These are phyloP conservation scores for Solanum chmielewskii DNA, from an alignment of 257 asterid genomes.

Conservation along the genomic window DNA sequence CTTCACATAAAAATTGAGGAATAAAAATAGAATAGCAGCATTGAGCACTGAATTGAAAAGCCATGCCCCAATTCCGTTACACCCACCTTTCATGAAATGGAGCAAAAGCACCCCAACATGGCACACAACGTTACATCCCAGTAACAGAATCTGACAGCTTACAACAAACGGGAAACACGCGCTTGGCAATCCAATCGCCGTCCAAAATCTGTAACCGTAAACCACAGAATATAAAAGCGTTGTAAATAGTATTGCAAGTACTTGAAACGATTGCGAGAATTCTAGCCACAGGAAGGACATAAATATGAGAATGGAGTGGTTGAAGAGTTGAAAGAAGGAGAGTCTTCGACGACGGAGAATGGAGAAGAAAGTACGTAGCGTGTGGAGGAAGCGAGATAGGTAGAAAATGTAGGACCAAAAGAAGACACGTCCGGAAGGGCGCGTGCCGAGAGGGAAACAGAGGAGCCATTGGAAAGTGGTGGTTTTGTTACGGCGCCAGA, in stretches of 20 bases:
- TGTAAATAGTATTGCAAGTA: slow-evolving; percentile 49
- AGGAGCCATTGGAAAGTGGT: slow-evolving; percentile 16
- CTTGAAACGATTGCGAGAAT: slow-evolving; percentile 81
- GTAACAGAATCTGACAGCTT: slow-evolving; percentile 52
- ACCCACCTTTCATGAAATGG: slow-evolving; percentile 69
- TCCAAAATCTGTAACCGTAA: slow-evolving; percentile 92
- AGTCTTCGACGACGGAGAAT: slow-evolving; percentile 1
- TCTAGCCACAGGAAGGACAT: slow-evolving; percentile 86
- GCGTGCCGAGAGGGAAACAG: slow-evolving; percentile 15
- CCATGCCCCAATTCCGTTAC: slow-evolving; percentile 94
- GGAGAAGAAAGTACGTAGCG: background rate
- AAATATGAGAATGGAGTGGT: slow-evolving; percentile 15
- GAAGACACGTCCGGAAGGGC: slow-evolving; percentile 19
- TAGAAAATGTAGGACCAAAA: slow-evolving; percentile 41
- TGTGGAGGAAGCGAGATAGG: slow-evolving; percentile 11
- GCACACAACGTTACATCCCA: slow-evolving; percentile 59
- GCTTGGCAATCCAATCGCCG: slow-evolving; percentile 62
- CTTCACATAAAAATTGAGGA: slow-evolving; percentile 56
- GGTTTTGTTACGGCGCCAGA: slow-evolving; percentile 2
- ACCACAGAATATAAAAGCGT: slow-evolving; percentile 54
- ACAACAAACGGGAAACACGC: slow-evolving; percentile 69
- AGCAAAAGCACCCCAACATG: slow-evolving; percentile 59
- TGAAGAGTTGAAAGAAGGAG: slow-evolving; percentile 5
- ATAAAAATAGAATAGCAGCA: slow-evolving; percentile 47
- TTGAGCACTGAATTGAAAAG: slow-evolving; percentile 68